Evolutionary conservation across 495 filamentous ascomycete genomes (phyloP).

Genomic region (Penicillium salamii): DNA sequence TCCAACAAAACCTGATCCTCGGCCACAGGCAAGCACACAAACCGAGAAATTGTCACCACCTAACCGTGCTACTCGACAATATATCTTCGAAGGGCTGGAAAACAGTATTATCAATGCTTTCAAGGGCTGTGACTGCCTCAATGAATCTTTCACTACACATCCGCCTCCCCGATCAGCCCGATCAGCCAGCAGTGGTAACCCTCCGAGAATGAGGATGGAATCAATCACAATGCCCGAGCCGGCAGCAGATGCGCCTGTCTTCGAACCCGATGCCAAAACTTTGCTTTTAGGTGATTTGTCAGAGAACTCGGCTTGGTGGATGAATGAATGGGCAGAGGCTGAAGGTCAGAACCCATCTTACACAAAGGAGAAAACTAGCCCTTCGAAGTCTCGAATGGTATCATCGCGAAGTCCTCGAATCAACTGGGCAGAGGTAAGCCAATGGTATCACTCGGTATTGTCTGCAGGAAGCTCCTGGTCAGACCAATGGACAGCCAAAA

Average conservation of each 20-base stretch:
- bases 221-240: slow-evolving; percentile 14
- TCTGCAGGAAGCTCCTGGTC: slow-evolving; percentile 62
- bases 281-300: slow-evolving; percentile 75
- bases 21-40: slow-evolving; percentile 16
- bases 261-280: slow-evolving; percentile 71
- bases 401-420: slow-evolving; percentile 65
- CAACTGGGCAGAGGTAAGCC: slow-evolving; percentile 67
- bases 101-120: slow-evolving; percentile 71
- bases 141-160: slow-evolving; percentile 60
- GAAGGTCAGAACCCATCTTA: slow-evolving; percentile 22
- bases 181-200: slow-evolving; percentile 25
- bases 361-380: slow-evolving; percentile 21
- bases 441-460: slow-evolving; percentile 75
- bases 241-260: slow-evolving; percentile 28
- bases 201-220: slow-evolving; percentile 28
- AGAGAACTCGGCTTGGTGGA: slow-evolving; percentile 87
- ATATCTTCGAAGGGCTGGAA: slow-evolving; percentile 69
- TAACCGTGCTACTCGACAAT: slow-evolving; percentile 19
- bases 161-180: slow-evolving; percentile 24
- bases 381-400: slow-evolving; percentile 39
- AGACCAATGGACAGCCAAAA: slow-evolving; percentile 45
- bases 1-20: slow-evolving; percentile 15
- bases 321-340: slow-evolving; percentile 45
- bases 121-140: slow-evolving; percentile 66
- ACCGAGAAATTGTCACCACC: slow-evolving; percentile 15